Base-by-base conservation (phyloP, 2,329 filamentous ascomycete genomes). In the Aspergillus sp. region DNA sequence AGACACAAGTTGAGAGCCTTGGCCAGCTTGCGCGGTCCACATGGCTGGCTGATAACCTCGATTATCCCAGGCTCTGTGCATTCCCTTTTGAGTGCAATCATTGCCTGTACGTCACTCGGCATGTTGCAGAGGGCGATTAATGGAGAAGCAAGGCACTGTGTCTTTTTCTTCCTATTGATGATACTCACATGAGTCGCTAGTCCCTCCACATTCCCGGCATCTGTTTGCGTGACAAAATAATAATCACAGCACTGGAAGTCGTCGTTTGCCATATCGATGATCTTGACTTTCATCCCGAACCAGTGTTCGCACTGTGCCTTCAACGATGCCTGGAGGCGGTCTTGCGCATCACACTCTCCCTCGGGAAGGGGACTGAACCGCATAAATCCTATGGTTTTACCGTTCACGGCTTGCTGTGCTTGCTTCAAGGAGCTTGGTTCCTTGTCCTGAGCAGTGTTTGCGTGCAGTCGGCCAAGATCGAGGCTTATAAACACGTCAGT, bases 41-140 rank as follows among this genome's bases (percentile, higher is more conserved):
- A 64, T 0, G 64, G 64, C 30, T 66, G 62, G 40, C 60, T 60
- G 27, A 66, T 58, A 10, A 65, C 60, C 43, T 66, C 63, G n/a
- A 64, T 52, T n/a, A 63, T 45, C 1, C 39, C n/a, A 5, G 45
- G 11, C 13, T 51, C 29, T 5, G 12, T 13, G 42, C 13, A 40
- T 33, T 10, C 43, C 33, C 11, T 29, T 10, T 38, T 38, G 12
- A 50, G 36, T 4, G 45, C 42, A 10, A 49, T 30, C 43, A 59
- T 45, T 6, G 36, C 36, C 29, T 60, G 56, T 2, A 55, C 57
- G 30, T 44, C 44, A 35, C 52, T 44, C 0, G 56, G 57, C 3
- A 51, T 51, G 5, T 45, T 49, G 33, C 53, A 66, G n/a, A 66
- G 50, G 10, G 65, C 55, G n/a, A 66, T 53, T 27, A 65, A 49